Evolutionary conservation across 805 yeast species (phyloP).

Genomic region (Komagataella pastoris): DNA sequence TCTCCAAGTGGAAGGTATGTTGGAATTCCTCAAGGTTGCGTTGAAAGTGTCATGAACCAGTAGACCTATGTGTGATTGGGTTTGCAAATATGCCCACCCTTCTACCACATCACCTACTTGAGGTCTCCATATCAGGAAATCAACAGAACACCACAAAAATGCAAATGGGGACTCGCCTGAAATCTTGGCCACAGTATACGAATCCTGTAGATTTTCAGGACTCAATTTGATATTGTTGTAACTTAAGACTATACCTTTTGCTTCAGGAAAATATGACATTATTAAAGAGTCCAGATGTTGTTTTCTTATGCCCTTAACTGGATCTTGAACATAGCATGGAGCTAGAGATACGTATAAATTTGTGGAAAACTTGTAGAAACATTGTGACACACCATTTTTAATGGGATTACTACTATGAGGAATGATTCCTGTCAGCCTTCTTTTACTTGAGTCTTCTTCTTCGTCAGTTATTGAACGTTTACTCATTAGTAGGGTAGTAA

Average conservation of each 20-base stretch:
- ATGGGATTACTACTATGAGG: background rate
- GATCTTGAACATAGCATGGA: constrained; percentile 58
- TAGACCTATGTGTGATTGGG: constrained; percentile 89
- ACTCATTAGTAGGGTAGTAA: background rate
- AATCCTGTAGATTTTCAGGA: constrained; percentile 24
- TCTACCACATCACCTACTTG: constrained; percentile 75
- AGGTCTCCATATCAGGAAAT: constrained; percentile 83
- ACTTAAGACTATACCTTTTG: constrained; percentile 75
- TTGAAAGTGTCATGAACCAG: constrained; percentile 88
- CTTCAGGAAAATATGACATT: constrained; percentile 64
- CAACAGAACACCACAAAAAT: constrained; percentile 77
- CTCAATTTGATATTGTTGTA: constrained; percentile 50
- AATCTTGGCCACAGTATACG: constrained; percentile 45
- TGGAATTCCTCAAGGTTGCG: constrained; percentile 76
- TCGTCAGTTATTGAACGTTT: background rate
- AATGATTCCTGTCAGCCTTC: background rate
- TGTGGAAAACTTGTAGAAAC: constrained; percentile 51
- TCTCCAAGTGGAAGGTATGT: constrained; percentile 78
- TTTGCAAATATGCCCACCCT: constrained; percentile 83
- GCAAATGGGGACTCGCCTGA: constrained; percentile 78
- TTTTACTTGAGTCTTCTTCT: background rate
- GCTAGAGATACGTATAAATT: constrained; percentile 77
- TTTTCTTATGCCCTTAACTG: constrained; percentile 65
- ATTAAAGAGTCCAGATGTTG: constrained; percentile 87
- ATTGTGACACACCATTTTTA: constrained; percentile 38